Evolutionary conservation across 805 yeast genomes (phyloP).

Genomic region (Saccharomycopsis capsularis): DNA sequence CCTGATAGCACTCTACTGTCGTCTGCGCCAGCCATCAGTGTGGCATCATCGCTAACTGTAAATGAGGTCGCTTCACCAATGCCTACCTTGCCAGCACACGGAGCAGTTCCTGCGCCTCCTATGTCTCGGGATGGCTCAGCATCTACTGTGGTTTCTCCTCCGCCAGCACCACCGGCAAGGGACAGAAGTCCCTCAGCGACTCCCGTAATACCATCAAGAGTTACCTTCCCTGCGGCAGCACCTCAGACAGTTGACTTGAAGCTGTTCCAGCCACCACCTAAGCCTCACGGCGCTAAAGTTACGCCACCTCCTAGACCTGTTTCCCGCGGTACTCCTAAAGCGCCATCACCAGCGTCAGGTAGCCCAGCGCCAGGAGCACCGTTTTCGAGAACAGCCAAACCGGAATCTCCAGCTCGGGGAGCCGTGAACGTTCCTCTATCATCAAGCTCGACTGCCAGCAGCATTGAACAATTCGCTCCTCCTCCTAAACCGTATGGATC

Average conservation of each 20-base stretch:
- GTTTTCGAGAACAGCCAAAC: not conserved
- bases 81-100: too few relatives aligned
- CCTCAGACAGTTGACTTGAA: not conserved
- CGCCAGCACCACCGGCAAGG: not conserved
- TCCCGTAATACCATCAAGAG: too few relatives aligned
- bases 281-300: constrained; percentile 15
- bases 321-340: not conserved
- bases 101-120: too few relatives aligned
- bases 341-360: not conserved
- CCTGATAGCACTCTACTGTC: too few relatives aligned
- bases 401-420: too few relatives aligned
- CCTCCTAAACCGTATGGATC: constrained; percentile 12
- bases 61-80: too few relatives aligned
- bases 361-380: not conserved
- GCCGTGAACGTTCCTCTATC: too few relatives aligned
- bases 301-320: not conserved
- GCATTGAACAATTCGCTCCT: constrained; percentile 9
- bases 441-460: not conserved
- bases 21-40: too few relatives aligned
- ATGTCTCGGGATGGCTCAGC: not conserved
- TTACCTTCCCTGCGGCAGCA: too few relatives aligned
- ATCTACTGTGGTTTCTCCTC: not conserved
- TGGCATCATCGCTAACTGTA: too few relatives aligned
- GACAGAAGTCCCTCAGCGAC: too few relatives aligned
- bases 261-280: constrained; percentile 20